Evolutionary conservation across 345 rosid species (phyloP), one percentile per base, ranked within the genome.

Genomic region (Gynandropsis gynandra): DNA sequence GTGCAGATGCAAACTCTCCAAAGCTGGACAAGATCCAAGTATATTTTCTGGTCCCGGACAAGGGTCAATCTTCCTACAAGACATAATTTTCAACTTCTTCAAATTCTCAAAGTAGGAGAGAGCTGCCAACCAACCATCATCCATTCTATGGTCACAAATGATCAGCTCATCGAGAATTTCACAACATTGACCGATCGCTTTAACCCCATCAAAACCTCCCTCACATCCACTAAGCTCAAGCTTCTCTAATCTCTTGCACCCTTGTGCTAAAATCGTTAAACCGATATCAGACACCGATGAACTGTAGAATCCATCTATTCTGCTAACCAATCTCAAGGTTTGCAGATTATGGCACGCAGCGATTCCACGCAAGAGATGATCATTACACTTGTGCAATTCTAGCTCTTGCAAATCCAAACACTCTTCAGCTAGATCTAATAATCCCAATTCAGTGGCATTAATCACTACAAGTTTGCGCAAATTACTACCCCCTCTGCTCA

Each of bases 171-270:
- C 96, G 38, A 88, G 83, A 84, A 80, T 72, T 49, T 81, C 84
- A 59, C 97, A 93, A 19, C 97, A 93, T 56, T 88, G 97, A 18
- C 97, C 99, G 4, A 93, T 77, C 4, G 99, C 99, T 65, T 93
- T 93, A 27, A 85, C 69, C 69, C 97, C 99, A 76, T 85, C 97
- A 15, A 80, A 88, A 34, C 96, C 88, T 37, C 99, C 99, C 58
- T 83, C 97, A 51, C 99, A 88, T 7, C 97, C 85, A 62, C 71
- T 62, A 52, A 88, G 83, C 78, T 93, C 97, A 16, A 93, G 87
- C 84, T 74, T 85, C 70, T 81, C 92, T 27, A 93, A 47, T 46
- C 87, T 73, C 74, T 70, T 80, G 62, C 97, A 93, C 48, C 97
- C 99, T 47, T 85, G 97, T 6, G 99, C 99, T 71, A 93, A 62